phyloP scores from a whole-genome alignment of 768 basidiomycete genomes.

The Kwoniella newhampshirensis region DNA sequence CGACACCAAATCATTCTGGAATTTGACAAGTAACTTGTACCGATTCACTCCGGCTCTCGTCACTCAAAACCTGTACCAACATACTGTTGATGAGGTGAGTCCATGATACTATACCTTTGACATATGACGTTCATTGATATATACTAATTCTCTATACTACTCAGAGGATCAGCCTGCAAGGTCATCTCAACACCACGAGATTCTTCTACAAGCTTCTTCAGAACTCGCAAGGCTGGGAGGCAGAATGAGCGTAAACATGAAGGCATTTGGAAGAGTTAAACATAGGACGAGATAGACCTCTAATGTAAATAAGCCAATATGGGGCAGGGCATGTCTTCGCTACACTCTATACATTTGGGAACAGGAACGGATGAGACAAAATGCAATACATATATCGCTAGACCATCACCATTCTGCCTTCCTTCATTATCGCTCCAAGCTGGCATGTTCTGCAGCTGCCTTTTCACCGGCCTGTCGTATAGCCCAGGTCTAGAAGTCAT shows the following conservation, averaged over 20 bases:
- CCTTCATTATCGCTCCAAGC: neutral
- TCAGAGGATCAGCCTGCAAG: constrained; percentile 46
- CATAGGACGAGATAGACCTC: too few species aligned
- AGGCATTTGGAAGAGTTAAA: neutral
- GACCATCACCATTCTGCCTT: neutral
- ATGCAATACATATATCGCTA: constrained; percentile 1
- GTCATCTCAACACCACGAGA: constrained; percentile 50
- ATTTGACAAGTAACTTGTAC: constrained; percentile 51
- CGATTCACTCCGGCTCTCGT: constrained; percentile 52
- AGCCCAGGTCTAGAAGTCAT: constrained; percentile 24
- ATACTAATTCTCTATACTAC: constrained; percentile 6
- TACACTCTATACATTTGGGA: too few species aligned
- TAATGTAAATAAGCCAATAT: too few species aligned
- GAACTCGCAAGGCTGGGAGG: constrained; percentile 57
- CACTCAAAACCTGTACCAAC: constrained; percentile 43
- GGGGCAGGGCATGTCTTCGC: too few species aligned
- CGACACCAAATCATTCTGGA: constrained; percentile 50
- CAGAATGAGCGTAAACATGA: constrained; percentile 6
- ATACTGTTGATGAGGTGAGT: constrained; percentile 55
- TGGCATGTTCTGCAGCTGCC: neutral
- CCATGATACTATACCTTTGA: neutral
- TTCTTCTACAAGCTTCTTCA: constrained; percentile 54
- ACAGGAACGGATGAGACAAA: too few species aligned
- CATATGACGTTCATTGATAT: neutral
- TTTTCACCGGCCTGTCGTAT: constrained; percentile 29